These are phyloP conservation scores for Endothia cerciana DNA, from an alignment of 2,329 filamentous ascomycete species.

Conservation along the genomic window DNA sequence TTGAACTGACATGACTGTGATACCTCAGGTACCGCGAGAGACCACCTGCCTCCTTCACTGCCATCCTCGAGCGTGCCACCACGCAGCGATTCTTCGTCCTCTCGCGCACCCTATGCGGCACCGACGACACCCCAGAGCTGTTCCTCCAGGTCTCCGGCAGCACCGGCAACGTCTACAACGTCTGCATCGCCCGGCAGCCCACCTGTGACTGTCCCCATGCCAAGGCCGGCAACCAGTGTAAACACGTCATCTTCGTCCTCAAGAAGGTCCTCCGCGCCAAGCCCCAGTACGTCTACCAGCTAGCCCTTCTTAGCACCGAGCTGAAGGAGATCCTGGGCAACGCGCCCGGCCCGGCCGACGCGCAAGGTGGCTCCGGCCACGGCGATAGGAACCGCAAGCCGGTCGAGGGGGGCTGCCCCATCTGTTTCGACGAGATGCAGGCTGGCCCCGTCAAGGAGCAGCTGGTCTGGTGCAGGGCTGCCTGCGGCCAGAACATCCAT, in stretches of 20 bases:
- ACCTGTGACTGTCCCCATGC: conserved; percentile 61
- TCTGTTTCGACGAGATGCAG: conserved; percentile 58
- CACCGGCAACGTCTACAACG: conserved; percentile 68
- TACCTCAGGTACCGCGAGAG: conserved; percentile 36
- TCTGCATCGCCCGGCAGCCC: conserved; percentile 56
- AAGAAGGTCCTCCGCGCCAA: conserved; percentile 62
- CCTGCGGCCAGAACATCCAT: conserved; percentile 61
- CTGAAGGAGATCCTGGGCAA: conserved; percentile 60
- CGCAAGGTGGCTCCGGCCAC: conserved; percentile 34
- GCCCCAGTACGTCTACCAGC: conserved; percentile 61
- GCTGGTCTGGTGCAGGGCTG: conserved; percentile 55
- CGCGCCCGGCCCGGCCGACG: conserved; percentile 54
- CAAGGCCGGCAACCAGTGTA: conserved; percentile 61
- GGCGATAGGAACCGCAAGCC: conserved; percentile 49
- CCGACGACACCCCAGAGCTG: conserved; percentile 50
- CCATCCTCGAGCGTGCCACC: conserved; percentile 45
- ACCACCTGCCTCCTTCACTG: conserved; percentile 41
- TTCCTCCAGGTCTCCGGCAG: conserved; percentile 63
- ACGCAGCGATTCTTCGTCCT: conserved; percentile 53
- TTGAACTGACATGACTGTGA: not conserved
- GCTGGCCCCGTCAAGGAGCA: conserved; percentile 37
- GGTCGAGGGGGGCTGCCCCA: conserved; percentile 58
- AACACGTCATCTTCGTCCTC: conserved; percentile 66
- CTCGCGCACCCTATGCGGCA: conserved; percentile 42
- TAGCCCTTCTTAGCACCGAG: conserved; percentile 62